Base-by-base conservation (phyloP, 352 stramenopile genomes). In the Globisporangium carolinianum region DNA sequence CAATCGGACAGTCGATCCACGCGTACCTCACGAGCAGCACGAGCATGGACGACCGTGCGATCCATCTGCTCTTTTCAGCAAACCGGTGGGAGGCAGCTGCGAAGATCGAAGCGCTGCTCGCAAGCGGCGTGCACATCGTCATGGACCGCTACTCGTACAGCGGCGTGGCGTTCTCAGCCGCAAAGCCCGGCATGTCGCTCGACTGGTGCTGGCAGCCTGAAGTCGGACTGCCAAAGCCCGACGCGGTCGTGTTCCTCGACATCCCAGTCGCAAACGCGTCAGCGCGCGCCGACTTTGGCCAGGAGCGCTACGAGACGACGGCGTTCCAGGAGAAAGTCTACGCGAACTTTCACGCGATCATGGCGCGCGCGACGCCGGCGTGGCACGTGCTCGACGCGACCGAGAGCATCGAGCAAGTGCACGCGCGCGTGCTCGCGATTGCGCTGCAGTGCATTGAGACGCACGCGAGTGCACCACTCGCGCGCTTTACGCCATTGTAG, bases 1-100 rank as follows among this genome's bases (percentile, higher is more conserved):
- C 85, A 50, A 98, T 99, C 56, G 98, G 98, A 12, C 70, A 94
- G 63, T 86, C 98, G 39, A 99, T 99, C 72, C 91, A 99, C 70
- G 61, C 80, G 51, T 99, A 99, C 73, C 73, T 99, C 24, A 91
- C 84, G 45, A 95, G 79, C 56, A 80, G 68, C 46, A 85, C 70
- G 4, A 67, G 81, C 48, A 89, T 99, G 75, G 95, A 99, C 71
- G 97, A 99, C 84, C 87, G 88, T 50, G 94, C 88, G 32, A 97
- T 99, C 58, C 98, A 99, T 76, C 76, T 99, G 46, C 80, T 99
- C 35, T 99, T 99, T 79, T 97, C 94, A 42, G 97, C 97, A 17
- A 99, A 99, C 79, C 94, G 98, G 51, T 99, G 97, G 98, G 98
- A 99, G 70, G 86, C 89, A n/a, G 86, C 83, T 8, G 53, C 52